Evolutionary conservation across 192 early-diverging fungal species (phyloP), one percentile per base, ranked within the genome.

Genomic region (Thamnidium elegans): DNA sequence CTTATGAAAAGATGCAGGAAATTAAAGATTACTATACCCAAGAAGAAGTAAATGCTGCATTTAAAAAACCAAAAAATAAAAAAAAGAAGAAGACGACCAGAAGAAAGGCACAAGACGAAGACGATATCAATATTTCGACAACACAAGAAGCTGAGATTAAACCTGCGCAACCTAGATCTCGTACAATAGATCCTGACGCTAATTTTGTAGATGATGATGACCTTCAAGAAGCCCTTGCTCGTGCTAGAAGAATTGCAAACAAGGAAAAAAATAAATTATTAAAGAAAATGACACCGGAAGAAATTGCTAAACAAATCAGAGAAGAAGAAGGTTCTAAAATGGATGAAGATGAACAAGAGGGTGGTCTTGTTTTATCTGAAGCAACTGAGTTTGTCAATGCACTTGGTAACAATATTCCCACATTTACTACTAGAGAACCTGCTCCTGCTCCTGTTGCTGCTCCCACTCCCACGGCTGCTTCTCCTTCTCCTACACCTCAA

Each of bases 141-240:
- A 3, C 52, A 17, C 15, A 58, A 4, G 19, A 39, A 10, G 4
- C 36, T 39, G 36, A 39, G 4, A 39, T 39, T 6, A 8, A 26
- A 34, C 21, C 47, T 14, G 15, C 42, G 15, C 9, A 42, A n/a
- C 34, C n/a, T 2, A 55, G 51, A 15, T 17, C 31, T 58, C 30
- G 34, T 30, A 48, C 13, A 42, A 58, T 61, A 71, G 77, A 23
- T 45, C 23, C 43, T 15, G 85, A 89, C n/a, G 64, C 84, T 11
- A 94, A 91, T 67, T 89, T 89, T 79, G 93, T 96, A 14, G 96
- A 98, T 65, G 96, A 98, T 69, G 95, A 97, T 65, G 96, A 98
- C 56, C 69, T 98, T 45, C 94, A 96, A 62, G 69, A 74, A 20
- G 92, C 94, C 9, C 73, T 98, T n/a, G 86, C 93, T 0, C 74